These are phyloP conservation scores for Nicotiana rustica DNA, from an alignment of 305 asterid genomes.

Conservation along the genomic window DNA sequence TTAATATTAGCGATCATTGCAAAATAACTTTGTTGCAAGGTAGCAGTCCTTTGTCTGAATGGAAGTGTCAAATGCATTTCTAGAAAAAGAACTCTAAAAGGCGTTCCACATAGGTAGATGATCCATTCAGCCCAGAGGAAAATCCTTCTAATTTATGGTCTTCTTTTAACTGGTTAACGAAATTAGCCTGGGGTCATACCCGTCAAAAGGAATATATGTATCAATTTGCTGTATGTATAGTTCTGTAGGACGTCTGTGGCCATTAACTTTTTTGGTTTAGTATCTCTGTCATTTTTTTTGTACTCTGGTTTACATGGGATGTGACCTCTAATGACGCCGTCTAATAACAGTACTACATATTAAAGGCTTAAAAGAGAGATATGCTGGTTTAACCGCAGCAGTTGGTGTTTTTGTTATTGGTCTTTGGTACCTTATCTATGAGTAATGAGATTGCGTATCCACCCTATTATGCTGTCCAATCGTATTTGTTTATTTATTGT, in stretches of 20 bases:
- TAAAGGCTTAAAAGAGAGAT: conserved; percentile 28
- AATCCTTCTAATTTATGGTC: neutral
- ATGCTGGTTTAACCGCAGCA: neutral
- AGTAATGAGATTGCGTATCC: neutral
- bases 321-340: neutral
- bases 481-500: neutral
- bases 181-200: neutral
- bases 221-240: neutral
- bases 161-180: neutral
- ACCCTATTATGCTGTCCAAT: conserved; percentile 11
- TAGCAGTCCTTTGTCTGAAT: neutral
- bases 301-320: conserved; percentile 27
- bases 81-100: neutral
- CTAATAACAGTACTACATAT: conserved; percentile 12
- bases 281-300: neutral
- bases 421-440: conserved; percentile 24
- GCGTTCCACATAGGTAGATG: neutral
- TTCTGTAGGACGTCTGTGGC: conserved; percentile 18
- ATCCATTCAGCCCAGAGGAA: neutral
- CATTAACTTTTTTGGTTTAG: neutral
- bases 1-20: neutral
- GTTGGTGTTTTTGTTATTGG: neutral
- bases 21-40: neutral
- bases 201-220: neutral
- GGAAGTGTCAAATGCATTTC: neutral